Evolutionary conservation across 768 basidiomycete species (phyloP), one percentile per base, ranked within the genome.

Genomic region (Candolleomyces eurysporus): DNA sequence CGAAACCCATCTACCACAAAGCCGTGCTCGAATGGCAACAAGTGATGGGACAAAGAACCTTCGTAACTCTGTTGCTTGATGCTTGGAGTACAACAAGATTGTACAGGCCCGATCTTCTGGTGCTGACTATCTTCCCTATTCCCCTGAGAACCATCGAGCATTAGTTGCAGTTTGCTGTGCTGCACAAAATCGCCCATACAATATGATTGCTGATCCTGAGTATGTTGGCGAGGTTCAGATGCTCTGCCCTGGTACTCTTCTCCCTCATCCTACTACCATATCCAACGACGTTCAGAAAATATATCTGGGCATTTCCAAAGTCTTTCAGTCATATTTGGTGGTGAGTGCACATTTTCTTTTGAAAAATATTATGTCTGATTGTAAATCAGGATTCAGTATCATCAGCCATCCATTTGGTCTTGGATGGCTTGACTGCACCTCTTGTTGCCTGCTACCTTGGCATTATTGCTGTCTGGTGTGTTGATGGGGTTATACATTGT

Each of bases 361-460:
- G 48, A 42, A 26, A 14, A n/a, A 4, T 26, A 52, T 22, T 46
- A 22, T 11, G 16, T 14, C 40, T 53, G 54, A 52, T 43, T 40
- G 53, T n/a, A 19, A 30, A 22, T 22, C 59, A 62, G 66, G 55
- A 48, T 46, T 30, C 58, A 57, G 63, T 26, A 31, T 63, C 42
- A 9, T 8, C 9, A 21, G 46, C 68, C 4, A 61, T 74, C 40
- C 71, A 74, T 63, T 30, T 68, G 13, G 71, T 67, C n/a, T 58
- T 74, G 13, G 70, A 74, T 64, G 67, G 74, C 32, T 74, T 73
- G 72, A 71, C 69, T 10, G 66, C 68, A 16, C 72, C 72, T 11
- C 45, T 71, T 19, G 63, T 61, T 16, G 54, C 62, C 3, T 67
- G 64, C 0, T 73, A 67, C 46, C 66, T 73, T 10, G 71, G 71